These are phyloP conservation scores for Fusarium marasasianum DNA, from an alignment of 2,329 filamentous ascomycete genomes.

Conservation along the genomic window DNA sequence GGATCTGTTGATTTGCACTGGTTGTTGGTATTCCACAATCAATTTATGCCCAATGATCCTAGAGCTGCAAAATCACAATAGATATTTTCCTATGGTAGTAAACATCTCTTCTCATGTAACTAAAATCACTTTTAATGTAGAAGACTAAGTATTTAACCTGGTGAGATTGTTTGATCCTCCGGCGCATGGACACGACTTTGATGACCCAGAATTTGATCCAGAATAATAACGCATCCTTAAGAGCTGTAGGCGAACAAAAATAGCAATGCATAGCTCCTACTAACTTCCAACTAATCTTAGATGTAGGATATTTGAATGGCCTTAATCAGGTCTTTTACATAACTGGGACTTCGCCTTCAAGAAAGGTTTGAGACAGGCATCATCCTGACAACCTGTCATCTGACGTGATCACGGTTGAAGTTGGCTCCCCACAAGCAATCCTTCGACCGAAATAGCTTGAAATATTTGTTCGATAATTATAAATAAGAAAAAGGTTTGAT, in stretches of 20 bases:
- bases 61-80: not conserved
- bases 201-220: not conserved
- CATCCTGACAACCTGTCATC: not conserved
- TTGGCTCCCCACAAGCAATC: not conserved
- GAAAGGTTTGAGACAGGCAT: not conserved
- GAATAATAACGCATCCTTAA: not conserved
- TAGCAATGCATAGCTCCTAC: not conserved
- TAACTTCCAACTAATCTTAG: accelerated
- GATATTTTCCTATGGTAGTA: accelerated
- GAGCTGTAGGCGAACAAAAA: not conserved
- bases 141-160: not conserved
- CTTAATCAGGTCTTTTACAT: accelerated
- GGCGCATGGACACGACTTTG: not conserved
- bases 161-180: not conserved
- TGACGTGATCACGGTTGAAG: not conserved
- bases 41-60: not conserved
- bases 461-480: too few relatives aligned
- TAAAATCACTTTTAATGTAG: too few relatives aligned
- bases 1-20: not conserved
- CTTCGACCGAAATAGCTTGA: not conserved
- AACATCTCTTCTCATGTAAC: accelerated
- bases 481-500: too few relatives aligned
- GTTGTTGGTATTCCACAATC: not conserved
- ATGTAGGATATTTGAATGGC: accelerated
- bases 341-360: not conserved